phyloP scores from a whole-genome alignment of 345 rosid species.

The Diplotaxis tenuifolia region DNA sequence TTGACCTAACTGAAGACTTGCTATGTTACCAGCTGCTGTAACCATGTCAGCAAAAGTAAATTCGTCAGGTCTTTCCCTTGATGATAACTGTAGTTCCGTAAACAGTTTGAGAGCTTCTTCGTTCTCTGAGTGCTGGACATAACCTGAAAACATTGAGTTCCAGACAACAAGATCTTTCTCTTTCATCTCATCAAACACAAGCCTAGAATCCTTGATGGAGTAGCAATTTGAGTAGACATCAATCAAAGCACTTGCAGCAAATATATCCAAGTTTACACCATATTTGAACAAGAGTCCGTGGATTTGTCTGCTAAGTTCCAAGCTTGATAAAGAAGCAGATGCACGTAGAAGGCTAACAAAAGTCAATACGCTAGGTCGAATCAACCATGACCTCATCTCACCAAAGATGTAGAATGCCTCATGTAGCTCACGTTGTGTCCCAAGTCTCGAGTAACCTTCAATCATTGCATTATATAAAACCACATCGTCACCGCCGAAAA shows the following conservation, averaged over 20 bases:
- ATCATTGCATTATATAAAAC: constrained; percentile 70
- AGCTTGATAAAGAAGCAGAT: constrained; percentile 50
- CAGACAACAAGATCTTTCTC: constrained; percentile 73
- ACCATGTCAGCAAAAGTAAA: constrained; percentile 63
- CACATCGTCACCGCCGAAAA: constrained; percentile 42
- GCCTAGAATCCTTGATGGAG: constrained; percentile 54
- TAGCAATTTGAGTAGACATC: constrained; percentile 65
- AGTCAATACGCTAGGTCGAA: constrained; percentile 62
- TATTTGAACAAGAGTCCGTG: constrained; percentile 60
- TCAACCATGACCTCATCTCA: constrained; percentile 49
- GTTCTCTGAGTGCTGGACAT: constrained; percentile 54
- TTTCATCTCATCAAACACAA: constrained; percentile 57
- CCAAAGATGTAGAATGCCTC: constrained; percentile 58
- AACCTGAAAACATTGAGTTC: constrained; percentile 76
- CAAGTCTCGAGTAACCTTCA: constrained; percentile 71
- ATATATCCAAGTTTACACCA: constrained; percentile 49
- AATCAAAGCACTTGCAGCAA: constrained; percentile 61
- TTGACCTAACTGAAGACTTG: constrained; percentile 61
- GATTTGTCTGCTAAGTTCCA: constrained; percentile 59
- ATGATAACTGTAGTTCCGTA: constrained; percentile 48
- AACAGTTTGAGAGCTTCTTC: constrained; percentile 68
- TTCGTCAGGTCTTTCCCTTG: constrained; percentile 50
- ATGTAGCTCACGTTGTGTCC: constrained; percentile 37
- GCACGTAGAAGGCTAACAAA: constrained; percentile 71
- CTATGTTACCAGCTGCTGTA: constrained; percentile 63